Evolutionary conservation across 164 flowering plant species (phyloP), one percentile per base, ranked within the genome.

Genomic region (Piper longum): DNA sequence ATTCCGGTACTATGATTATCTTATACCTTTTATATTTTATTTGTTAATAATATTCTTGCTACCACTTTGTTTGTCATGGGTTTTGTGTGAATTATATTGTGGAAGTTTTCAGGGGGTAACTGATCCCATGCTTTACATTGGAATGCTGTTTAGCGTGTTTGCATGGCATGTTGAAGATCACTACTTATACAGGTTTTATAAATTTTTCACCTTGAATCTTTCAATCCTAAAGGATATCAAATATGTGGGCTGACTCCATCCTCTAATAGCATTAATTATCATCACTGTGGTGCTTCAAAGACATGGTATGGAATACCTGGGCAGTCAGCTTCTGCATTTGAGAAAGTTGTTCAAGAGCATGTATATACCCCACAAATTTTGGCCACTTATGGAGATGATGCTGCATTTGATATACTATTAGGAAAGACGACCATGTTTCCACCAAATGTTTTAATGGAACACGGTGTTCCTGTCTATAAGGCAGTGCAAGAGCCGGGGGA

Each of bases 161-260:
- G 99, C 99, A 57, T 95, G 99, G 99, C 99, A 95, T 71, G 99
- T 95, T 64, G 99, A 95, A 76, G 99, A 95, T 72, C 99, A 95
- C 79, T 89, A 89, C 76, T 67, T 95, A 76, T 95, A 95, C 71
- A 95, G 99, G 99, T 95, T 75, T 59, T 19, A 18, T 41, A 48
- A 2, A 48, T 43, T 19, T 43, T 26, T 12, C 41, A 5, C 16
- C 19, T 48, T 26, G 2, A 56, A 64, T 16, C 18, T 56, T 56
- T 40, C 16, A 13, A 39, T 9, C 54, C 41, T 2, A 6, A 4
- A 41, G 41, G 43, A 58, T 14, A 54, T 7, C 48, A 43, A 64
- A 54, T 42, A 60, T 42, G 14, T 55, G 2, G 40, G 19, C 54
- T 63, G 14, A 19, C 61, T 70, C n/a, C 18, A 54, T 60, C 4